Evolutionary conservation across 192 early-diverging fungal species (phyloP), one percentile per base, ranked within the genome.

Genomic region (Backusella mclennaniae): DNA sequence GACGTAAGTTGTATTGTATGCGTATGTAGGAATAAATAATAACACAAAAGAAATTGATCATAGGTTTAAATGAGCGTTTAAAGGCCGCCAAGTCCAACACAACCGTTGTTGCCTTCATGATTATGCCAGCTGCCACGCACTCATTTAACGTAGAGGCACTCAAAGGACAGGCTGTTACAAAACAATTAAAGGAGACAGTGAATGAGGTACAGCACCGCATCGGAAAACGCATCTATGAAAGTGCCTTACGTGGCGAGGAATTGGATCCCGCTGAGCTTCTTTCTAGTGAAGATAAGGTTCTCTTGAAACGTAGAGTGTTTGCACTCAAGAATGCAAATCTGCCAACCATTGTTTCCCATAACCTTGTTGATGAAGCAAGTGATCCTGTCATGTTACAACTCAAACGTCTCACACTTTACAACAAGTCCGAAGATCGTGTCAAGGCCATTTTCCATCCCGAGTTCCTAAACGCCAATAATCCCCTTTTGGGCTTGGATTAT

Each of bases 401-500:
- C 42, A 95, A 95, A 69, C 85, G 90, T 12, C 86, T 94, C 26
- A 89, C 89, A 23, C 86, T 99, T 53, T 96, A 96, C 86, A 99
- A 99, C 87, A 86, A 92, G 76, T 90, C 92, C 66, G 83, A 87
- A 31, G 97, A 99, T 86, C 91, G 96, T 68, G 96, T 99, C 80
- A 99, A 99, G 87, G 88, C 97, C 17, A 89, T 99, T 17, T 99
- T 97, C 91, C 97, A 99, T 77, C 97, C 97, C 11, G 97, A 99
- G 81, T 99, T 97, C 85, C 85, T 99, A 53, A 97, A 92, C 85
- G 88, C 96, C 31, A 98, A 96, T 88, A 97, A 96, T 85, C 97
- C 97, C 1, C 82, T 99, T 6, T 87, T 99, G 41, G 92, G 93
- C 17, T 85, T 99, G 41, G 97, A 99, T 81, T 99, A 99, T 82